Evolutionary conservation across 192 early-diverging fungal species (phyloP).

Genomic region (Linnemannia exigua): DNA sequence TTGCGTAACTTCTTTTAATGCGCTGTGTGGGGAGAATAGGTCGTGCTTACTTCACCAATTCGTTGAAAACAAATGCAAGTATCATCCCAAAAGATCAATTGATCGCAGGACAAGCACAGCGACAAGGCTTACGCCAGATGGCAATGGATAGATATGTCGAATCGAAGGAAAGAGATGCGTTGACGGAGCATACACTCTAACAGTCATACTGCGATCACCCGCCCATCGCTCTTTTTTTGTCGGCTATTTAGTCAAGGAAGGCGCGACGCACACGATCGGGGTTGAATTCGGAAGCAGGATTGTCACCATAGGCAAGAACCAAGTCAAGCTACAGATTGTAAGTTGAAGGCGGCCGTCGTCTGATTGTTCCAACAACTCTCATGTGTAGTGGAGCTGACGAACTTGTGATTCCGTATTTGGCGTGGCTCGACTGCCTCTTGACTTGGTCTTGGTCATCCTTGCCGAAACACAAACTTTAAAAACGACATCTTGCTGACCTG

Average conservation of each 20-base stretch:
- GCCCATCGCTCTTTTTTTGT: conserved; percentile 12
- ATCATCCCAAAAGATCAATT: background rate
- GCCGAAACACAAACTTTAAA: background rate
- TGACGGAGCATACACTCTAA: background rate
- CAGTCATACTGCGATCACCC: background rate
- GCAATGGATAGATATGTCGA: background rate
- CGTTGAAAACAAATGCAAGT: conserved; percentile 68
- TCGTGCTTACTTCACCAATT: conserved; percentile 73
- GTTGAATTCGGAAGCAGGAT: conserved; percentile 86
- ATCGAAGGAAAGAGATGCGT: background rate
- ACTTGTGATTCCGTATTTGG: background rate
- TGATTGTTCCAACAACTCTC: background rate
- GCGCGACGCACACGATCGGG: conserved; percentile 82
- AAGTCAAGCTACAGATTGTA: conserved; percentile 76
- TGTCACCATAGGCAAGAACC: conserved; percentile 74
- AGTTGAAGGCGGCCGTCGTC: background rate
- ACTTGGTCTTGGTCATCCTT: background rate
- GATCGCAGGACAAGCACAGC: background rate
- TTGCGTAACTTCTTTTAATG: conserved; percentile 7
- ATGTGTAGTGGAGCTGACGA: background rate
- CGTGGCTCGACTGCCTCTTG: background rate
- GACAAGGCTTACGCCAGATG: background rate
- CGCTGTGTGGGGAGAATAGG: conserved; percentile 35
- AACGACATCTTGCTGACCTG: background rate
- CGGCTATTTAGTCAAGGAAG: conserved; percentile 60